A percentile compares a stretch with the other conserved stretches of the same genome.
Conservation (phyloP, 2,329 filamentous ascomycete genomes). For the Paracamarosporium sp. region DNA sequence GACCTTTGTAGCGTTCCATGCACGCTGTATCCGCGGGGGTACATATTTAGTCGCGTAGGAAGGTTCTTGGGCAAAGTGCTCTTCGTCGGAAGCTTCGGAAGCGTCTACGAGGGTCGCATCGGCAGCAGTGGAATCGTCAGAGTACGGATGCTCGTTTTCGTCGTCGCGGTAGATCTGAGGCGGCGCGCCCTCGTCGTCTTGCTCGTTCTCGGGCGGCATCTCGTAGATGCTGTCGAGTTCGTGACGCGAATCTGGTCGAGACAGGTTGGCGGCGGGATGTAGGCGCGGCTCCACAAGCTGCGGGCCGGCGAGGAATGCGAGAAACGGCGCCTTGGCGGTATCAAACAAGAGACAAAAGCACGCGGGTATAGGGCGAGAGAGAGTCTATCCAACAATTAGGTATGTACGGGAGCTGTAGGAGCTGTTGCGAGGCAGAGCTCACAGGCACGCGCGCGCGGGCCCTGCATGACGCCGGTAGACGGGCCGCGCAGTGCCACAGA, state of each 20-base stretch:
- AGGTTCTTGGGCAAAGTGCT: conserved; percentile 27
- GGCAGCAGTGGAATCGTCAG: conserved; percentile 31
- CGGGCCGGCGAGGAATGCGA: conserved; percentile 22
- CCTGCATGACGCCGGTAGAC: conserved; percentile 8
- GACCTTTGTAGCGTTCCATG: conserved; percentile 46
- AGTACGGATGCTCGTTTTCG: conserved; percentile 28
- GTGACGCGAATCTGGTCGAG: conserved; percentile 40
- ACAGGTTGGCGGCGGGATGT: conserved; percentile 25
- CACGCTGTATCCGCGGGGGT: conserved; percentile 62
- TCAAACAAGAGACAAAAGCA: neutral
- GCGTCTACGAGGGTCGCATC: conserved; percentile 27
- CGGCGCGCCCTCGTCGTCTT: conserved; percentile 34
- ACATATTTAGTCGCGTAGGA: conserved; percentile 39
- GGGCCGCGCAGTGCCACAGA: neutral
- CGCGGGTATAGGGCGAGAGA: neutral
- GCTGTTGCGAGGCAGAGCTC: neutral
- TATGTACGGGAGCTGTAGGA: neutral
- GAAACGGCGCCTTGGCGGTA: neutral
- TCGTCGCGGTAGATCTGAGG: conserved; percentile 42
- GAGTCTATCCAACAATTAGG: neutral
- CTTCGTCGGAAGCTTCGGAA: conserved; percentile 44
- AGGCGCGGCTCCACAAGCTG: conserved; percentile 13
- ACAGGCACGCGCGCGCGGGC: neutral
- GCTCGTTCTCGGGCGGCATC: conserved; percentile 28
- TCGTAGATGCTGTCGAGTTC: conserved; percentile 35